Conservation (phyloP, 2,329 filamentous ascomycete genomes). For the Magnaporthiopsis rhizophila region DNA sequence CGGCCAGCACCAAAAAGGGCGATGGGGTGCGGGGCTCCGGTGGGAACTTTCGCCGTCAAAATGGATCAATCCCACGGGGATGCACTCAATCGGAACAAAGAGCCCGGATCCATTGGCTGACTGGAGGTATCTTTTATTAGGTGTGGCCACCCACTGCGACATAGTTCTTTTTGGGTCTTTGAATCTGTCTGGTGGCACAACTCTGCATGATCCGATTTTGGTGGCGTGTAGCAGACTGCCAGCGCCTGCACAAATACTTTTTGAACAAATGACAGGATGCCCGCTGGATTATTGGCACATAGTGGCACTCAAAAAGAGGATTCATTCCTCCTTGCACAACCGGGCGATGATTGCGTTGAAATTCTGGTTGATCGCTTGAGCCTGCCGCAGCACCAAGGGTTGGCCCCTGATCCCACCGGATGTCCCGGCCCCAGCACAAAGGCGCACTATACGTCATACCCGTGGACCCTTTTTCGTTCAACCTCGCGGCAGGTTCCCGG, state of each 20-base stretch:
- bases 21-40: not conserved
- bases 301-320: not conserved
- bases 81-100: not conserved
- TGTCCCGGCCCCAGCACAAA: too few relatives aligned
- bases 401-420: not conserved
- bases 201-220: not conserved
- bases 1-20: not conserved
- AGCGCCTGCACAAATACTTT: not conserved
- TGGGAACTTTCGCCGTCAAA: too few relatives aligned
- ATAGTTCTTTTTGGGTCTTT: not conserved
- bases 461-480: not conserved
- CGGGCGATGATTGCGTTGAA: too few relatives aligned
- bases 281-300: not conserved
- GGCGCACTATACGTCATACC: not conserved
- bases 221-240: too few relatives aligned
- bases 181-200: too few relatives aligned
- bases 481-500: not conserved
- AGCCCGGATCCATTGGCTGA: not conserved
- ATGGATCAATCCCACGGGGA: too few relatives aligned
- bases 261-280: not conserved
- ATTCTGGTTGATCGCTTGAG: not conserved
- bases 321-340: not conserved
- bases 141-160: not conserved
- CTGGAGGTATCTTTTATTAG: not conserved
- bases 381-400: not conserved